Conservation (phyloP, 768 basidiomycete genomes). For the Leccinum arenicola region DNA sequence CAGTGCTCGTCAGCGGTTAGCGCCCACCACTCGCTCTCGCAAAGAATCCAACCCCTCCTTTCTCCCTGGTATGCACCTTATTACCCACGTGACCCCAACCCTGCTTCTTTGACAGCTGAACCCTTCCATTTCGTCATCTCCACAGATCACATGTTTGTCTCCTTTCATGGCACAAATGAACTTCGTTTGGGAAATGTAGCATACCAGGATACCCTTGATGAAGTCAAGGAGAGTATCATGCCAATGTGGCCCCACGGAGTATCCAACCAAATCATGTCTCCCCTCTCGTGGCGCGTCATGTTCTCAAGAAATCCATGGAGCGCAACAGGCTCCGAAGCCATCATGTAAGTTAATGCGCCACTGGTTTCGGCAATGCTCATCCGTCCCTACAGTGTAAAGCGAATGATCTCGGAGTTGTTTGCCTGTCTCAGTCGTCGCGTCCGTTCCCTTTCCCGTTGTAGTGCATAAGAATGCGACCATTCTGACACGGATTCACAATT, state of each 20-base stretch:
- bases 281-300: constrained; percentile 52
- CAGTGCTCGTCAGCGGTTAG: constrained; percentile 29
- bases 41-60: constrained; percentile 37
- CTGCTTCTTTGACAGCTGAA: constrained; percentile 21
- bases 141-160: constrained; percentile 71
- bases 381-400: constrained; percentile 48
- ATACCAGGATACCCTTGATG: constrained; percentile 55
- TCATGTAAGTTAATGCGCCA: constrained; percentile 39
- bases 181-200: constrained; percentile 45
- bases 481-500: constrained; percentile 5
- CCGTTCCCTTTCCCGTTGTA: constrained; percentile 20
- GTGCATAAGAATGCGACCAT: neutral
- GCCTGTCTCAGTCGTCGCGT: constrained; percentile 58
- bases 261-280: constrained; percentile 39
- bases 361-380: constrained; percentile 7
- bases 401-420: constrained; percentile 60
- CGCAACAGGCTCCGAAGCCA: constrained; percentile 49
- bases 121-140: constrained; percentile 21
- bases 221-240: constrained; percentile 54
- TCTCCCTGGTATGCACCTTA: constrained; percentile 24
- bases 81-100: constrained; percentile 1
- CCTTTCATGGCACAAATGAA: constrained; percentile 64
- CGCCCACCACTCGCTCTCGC: constrained; percentile 33
- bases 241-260: constrained; percentile 70
- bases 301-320: constrained; percentile 72